Evolutionary conservation across 2,329 filamentous ascomycete genomes (phyloP).

Genomic region (Diplodia corticola): DNA sequence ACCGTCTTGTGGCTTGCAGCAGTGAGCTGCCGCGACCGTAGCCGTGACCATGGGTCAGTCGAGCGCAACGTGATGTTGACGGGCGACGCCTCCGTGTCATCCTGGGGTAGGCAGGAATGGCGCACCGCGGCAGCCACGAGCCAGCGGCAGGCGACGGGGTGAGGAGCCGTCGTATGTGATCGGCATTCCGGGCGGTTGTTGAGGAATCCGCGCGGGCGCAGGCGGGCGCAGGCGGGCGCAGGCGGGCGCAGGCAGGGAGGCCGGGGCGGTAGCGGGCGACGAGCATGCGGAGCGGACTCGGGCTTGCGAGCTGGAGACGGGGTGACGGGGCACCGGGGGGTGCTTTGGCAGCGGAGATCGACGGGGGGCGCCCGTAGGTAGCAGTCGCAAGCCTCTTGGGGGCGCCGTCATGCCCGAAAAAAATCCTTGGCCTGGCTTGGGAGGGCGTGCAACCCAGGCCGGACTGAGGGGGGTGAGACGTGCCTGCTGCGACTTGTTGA

Average conservation of each 20-base stretch:
- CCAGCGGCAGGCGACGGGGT: background rate
- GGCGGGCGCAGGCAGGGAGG: background rate
- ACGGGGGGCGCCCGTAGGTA: background rate
- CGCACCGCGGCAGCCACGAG: background rate
- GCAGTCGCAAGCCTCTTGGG: background rate
- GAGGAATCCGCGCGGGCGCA: background rate
- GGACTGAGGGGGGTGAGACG: conserved; percentile 12
- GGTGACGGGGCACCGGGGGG: background rate
- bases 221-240: background rate
- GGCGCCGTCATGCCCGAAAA: conserved; percentile 10
- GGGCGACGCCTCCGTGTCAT: background rate
- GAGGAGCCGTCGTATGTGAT: conserved; percentile 2
- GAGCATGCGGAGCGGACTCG: conserved; percentile 9
- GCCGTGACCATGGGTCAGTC: background rate
- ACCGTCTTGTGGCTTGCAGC: background rate
- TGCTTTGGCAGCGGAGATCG: conserved; percentile 8
- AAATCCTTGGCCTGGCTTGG: conserved; percentile 16
- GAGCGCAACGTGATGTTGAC: conserved; percentile 4
- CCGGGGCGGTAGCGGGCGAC: background rate
- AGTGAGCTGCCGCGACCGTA: background rate
- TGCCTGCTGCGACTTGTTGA: conserved; percentile 15
- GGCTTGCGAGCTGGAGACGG: conserved; percentile 18
- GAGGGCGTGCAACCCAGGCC: background rate
- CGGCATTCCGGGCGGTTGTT: background rate
- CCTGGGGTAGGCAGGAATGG: background rate